These are phyloP conservation scores for Lasiosphaeris hirsuta DNA, from an alignment of 495 filamentous ascomycete species.

Conservation along the genomic window DNA sequence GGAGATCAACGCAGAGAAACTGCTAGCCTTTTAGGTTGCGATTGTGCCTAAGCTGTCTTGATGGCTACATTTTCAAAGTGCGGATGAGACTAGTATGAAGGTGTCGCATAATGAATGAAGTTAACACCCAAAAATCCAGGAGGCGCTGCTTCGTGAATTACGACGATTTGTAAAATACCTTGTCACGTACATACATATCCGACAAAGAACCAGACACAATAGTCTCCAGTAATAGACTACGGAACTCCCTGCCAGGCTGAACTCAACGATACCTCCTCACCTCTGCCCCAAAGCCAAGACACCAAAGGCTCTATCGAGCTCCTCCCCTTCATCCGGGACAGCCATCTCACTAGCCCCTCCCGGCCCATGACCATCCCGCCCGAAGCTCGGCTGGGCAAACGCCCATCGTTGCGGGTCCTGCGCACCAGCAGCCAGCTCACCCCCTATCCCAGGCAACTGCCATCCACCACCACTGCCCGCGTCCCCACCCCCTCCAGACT, in stretches of 20 bases:
- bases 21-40: constrained; percentile 40
- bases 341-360: constrained; percentile 46
- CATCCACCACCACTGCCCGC: constrained; percentile 14
- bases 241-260: neutral
- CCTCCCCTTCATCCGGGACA: constrained; percentile 61
- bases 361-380: constrained; percentile 22
- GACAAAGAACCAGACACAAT: too few relatives aligned
- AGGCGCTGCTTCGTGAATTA: too few relatives aligned
- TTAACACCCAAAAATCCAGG: too few relatives aligned
- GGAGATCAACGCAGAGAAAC: constrained; percentile 46
- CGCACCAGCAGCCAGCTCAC: constrained; percentile 35
- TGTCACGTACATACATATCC: too few relatives aligned
- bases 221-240: too few relatives aligned
- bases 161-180: too few relatives aligned
- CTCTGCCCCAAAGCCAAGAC: constrained; percentile 44
- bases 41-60: too few relatives aligned
- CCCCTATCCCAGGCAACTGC: constrained; percentile 16
- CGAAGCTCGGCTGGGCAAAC: neutral
- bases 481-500: constrained; percentile 14
- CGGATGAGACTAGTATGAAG: neutral
- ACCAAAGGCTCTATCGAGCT: constrained; percentile 89
- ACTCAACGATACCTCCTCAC: neutral
- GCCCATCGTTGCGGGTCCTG: neutral
- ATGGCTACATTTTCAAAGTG: too few relatives aligned
- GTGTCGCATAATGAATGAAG: too few relatives aligned